Percentiles rank a stretch among this genome's conserved stretches.
Evolutionary conservation across 2,329 filamentous ascomycete species (phyloP).

Genomic region (Aspergillus sp.): DNA sequence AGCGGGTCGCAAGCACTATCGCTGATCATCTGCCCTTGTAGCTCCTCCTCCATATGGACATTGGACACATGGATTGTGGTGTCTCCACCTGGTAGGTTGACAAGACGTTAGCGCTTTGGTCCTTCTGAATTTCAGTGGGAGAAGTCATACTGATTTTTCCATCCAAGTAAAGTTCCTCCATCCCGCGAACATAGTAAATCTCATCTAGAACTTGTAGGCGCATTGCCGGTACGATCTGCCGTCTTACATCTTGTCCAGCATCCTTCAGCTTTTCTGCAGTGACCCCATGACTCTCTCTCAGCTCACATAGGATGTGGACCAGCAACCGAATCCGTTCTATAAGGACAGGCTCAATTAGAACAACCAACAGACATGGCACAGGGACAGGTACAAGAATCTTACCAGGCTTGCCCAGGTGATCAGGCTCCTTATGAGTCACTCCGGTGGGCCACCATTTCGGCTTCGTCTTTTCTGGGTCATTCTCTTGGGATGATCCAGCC

Average conservation of each 20-base stretch:
- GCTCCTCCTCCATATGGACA: slow-evolving; percentile 25
- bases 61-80: slow-evolving; percentile 30
- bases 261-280: slow-evolving; percentile 40
- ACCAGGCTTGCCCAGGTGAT: slow-evolving; percentile 46
- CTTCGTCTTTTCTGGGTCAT: slow-evolving; percentile 43
- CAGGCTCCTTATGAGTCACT: slow-evolving; percentile 46
- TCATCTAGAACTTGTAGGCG: slow-evolving; percentile 41
- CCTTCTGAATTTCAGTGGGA: neutral
- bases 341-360: neutral
- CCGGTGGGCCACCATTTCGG: slow-evolving; percentile 41
- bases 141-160: slow-evolving; percentile 35
- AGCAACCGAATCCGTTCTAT: slow-evolving; percentile 41
- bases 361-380: neutral
- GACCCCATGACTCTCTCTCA: slow-evolving; percentile 35
- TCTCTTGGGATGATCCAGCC: slow-evolving; percentile 27
- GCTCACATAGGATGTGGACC: slow-evolving; percentile 41
- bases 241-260: slow-evolving; percentile 40
- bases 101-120: neutral
- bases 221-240: slow-evolving; percentile 36
- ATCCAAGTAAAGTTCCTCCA: slow-evolving; percentile 39
- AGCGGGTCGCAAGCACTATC: slow-evolving; percentile 1
- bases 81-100: slow-evolving; percentile 22
- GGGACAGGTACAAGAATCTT: slow-evolving; percentile 13
- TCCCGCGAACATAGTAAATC: slow-evolving; percentile 39
- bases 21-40: slow-evolving; percentile 11